Evolutionary conservation across 2,329 filamentous ascomycete species (phyloP).

Genomic region (Metarhizium brunneum): DNA sequence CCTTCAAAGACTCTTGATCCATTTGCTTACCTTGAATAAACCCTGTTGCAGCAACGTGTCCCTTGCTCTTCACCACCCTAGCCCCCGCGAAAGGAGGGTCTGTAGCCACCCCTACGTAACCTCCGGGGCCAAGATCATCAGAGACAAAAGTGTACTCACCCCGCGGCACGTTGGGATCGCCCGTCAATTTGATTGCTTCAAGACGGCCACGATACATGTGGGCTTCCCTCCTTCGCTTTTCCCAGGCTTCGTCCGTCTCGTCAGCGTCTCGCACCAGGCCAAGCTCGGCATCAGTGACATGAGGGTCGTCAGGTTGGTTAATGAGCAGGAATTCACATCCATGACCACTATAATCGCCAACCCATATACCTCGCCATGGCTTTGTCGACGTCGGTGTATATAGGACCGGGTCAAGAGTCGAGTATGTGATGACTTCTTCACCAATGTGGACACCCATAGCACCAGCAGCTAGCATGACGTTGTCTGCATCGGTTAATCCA

Average conservation of each 20-base stretch:
- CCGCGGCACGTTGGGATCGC: constrained; percentile 80
- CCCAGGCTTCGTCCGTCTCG: constrained; percentile 38
- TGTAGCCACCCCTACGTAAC: constrained; percentile 53
- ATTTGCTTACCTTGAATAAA: constrained; percentile 58
- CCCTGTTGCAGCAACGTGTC: constrained; percentile 67
- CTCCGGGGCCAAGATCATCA: constrained; percentile 62
- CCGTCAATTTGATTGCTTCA: constrained; percentile 83
- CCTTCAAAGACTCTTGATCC: neutral
- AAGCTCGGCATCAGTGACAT: constrained; percentile 27
- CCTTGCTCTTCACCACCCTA: constrained; percentile 61
- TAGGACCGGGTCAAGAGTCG: constrained; percentile 61
- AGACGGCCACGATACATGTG: constrained; percentile 56
- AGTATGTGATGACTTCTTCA: constrained; percentile 51
- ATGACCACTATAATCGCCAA: constrained; percentile 80
- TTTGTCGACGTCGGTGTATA: constrained; percentile 75
- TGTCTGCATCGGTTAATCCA: neutral
- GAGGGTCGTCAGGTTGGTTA: constrained; percentile 54
- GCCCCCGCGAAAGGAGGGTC: constrained; percentile 65
- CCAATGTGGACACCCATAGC: constrained; percentile 37
- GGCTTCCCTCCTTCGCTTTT: constrained; percentile 33
- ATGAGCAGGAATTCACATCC: constrained; percentile 83
- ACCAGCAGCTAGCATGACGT: constrained; percentile 6
- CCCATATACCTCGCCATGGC: constrained; percentile 86
- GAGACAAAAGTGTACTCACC: constrained; percentile 77
- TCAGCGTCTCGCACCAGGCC: constrained; percentile 27